Conservation (phyloP, 805 yeast species). For the Ascoidea rubescens region DNA sequence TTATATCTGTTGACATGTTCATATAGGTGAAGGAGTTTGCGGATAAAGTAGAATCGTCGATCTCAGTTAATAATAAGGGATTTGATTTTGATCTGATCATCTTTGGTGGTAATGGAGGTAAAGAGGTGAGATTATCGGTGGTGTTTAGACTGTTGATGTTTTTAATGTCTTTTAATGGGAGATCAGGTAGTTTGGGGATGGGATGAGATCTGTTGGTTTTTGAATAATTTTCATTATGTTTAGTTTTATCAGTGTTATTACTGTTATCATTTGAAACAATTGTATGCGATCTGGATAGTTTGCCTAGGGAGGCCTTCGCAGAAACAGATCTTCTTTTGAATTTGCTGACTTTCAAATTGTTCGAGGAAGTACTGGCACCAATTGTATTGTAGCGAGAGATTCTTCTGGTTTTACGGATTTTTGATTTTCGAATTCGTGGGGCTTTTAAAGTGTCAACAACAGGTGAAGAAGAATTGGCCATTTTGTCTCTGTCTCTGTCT, state of each 20-base stretch:
- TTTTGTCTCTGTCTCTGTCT: too few species aligned
- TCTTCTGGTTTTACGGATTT: too few species aligned
- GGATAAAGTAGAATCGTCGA: not conserved
- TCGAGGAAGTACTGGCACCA: not conserved
- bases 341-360: too few species aligned
- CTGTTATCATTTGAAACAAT: not conserved
- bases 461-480: too few species aligned
- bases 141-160: too few species aligned
- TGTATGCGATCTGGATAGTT: not conserved
- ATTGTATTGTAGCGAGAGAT: not conserved
- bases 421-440: too few species aligned
- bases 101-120: not conserved
- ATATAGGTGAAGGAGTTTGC: too few species aligned
- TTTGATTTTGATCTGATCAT: not conserved
- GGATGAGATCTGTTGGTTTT: too few species aligned
- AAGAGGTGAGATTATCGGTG: not conserved
- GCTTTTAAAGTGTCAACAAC: too few species aligned
- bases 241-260: not conserved
- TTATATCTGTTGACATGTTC: not conserved
- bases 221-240: not conserved
- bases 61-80: not conserved
- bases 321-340: not conserved
- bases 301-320: not conserved
- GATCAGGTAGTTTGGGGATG: too few species aligned
- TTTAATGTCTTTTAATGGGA: too few species aligned